Base-by-base conservation (phyloP, 306 rosid species). In the Geum urbanum region DNA sequence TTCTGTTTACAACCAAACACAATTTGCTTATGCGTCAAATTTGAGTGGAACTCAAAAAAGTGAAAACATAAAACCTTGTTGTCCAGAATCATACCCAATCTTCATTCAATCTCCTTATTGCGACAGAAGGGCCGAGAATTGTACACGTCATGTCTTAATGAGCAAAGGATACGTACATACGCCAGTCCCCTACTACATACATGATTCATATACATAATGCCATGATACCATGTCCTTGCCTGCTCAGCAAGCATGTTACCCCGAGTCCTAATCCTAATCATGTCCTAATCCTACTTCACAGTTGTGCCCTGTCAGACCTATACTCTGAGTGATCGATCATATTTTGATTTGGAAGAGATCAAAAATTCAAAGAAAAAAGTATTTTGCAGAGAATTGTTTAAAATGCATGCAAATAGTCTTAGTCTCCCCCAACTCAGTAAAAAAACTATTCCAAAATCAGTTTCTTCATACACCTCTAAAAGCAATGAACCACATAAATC, bases 191-290 rank as follows among this genome's bases (percentile, higher is more conserved):
- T 49, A 69, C 73, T 71, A 44, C 75, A 70, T 84, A 82, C 75
- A 71, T 74, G 45, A 57, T 52, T 73, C 76, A 82, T 85, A 78
- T 86, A 84, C 87, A 79, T 77, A 72, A 67, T 51, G 55, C 67
- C 70, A 62, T 66, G 66, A 74, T 71, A 72, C 47, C 69, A 46
- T 6, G 63, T 76, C 49, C 65, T 54, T 72, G 69, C 27, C 54
- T 24, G 70, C 70, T 45, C 32, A 32, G 37, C 37, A 32, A 32
- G 49, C 51, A 68, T 73, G 75, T 52, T 51, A 77, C 80, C 67
- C 43, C 70, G 81, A 3, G 65, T 75, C 37, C 37, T 32, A 32
- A 32, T n/a, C n/a, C n/a, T n/a, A n/a, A n/a, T n/a, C n/a, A n/a
- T n/a, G n/a, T 32, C 37, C 37, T 32, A 32, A 64, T 67, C 72